Percentiles rank a stretch among this genome's conserved stretches.
Evolutionary conservation across 495 filamentous ascomycete genomes (phyloP).

Genomic region (Neurospora sp.): DNA sequence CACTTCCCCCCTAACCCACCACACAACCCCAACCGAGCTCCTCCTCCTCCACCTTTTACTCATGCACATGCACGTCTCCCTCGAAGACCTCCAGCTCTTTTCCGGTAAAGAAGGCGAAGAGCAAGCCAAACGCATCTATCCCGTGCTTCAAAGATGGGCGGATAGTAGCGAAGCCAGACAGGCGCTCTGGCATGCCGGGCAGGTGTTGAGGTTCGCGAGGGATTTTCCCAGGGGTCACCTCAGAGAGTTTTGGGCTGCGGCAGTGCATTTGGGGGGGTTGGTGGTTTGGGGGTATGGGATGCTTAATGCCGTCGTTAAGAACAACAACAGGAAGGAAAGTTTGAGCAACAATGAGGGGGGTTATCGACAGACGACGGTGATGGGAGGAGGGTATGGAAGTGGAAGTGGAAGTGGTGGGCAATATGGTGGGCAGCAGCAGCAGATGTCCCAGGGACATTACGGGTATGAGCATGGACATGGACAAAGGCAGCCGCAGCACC

Average conservation of each 20-base stretch:
- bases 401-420: neutral
- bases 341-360: neutral
- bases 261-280: conserved; percentile 49
- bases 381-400: neutral
- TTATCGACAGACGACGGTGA: neutral
- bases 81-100: conserved; percentile 56
- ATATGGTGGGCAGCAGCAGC: conserved; percentile 1
- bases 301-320: no score
- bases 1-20: conserved; percentile 43
- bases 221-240: conserved; percentile 35
- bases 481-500: conserved; percentile 9
- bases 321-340: neutral
- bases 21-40: conserved; percentile 52
- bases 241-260: conserved; percentile 50
- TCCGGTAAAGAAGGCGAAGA: conserved; percentile 53
- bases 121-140: conserved; percentile 44
- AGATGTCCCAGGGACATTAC: neutral
- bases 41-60: conserved; percentile 47
- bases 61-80: conserved; percentile 50
- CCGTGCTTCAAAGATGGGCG: conserved; percentile 45
- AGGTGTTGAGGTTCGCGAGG: conserved; percentile 46
- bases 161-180: conserved; percentile 37
- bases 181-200: conserved; percentile 55
- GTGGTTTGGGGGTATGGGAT: conserved; percentile 40
- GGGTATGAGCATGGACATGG: neutral